Base-by-base conservation (phyloP, 306 rosid genomes). In the Castanopsis chinensis region DNA sequence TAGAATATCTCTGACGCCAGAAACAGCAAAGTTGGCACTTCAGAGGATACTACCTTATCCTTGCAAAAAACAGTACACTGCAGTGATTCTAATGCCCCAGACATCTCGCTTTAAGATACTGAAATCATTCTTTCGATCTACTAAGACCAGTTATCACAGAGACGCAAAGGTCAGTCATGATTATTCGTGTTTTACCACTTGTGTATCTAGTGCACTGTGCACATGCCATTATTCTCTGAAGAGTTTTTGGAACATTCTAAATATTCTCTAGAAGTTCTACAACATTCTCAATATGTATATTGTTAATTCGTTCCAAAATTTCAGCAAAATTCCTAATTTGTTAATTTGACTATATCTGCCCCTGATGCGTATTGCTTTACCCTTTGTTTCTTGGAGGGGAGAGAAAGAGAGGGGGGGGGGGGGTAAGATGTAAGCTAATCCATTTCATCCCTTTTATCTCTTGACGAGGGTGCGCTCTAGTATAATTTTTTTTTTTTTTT, bases 1-100 rank as follows among this genome's bases (percentile, higher is more conserved):
- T 69, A 87, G 90, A 80, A 80, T 83, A 49, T 82, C 89, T 71
- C 85, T 91, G 72, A 86, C 92, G 37, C 94, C 95, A 69, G 76
- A 78, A 59, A 79, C 91, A 10, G 92, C 93, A 13, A 93, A 84
- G 87, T 75, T 78, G 80, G 93, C 95, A 61, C 85, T 94, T 61
- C 92, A 91, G 80, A 87, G 91, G 81, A 81, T 94, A 78, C 69
- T 94, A 65, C 97, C 99, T 49, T 88, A 78, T 80, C 97, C 97
- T 78, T 91, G 97, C 91, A 91, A 80, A 84, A 85, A 86, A 64
- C 93, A 92, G 89, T 91, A 88, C 79, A 94, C 97, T 54, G 95
- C 82, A 43, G 97, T 94, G 82, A 91, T 94, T 80, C 84, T 92
- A 81, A 88, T 86, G 91, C 99, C 99, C 77, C 83, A 78, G 79